Percentiles rank a stretch among this genome's conserved stretches.
These are phyloP conservation scores for Macaranga tanarius DNA, from an alignment of 441 rosid genomes.

Conservation along the genomic window DNA sequence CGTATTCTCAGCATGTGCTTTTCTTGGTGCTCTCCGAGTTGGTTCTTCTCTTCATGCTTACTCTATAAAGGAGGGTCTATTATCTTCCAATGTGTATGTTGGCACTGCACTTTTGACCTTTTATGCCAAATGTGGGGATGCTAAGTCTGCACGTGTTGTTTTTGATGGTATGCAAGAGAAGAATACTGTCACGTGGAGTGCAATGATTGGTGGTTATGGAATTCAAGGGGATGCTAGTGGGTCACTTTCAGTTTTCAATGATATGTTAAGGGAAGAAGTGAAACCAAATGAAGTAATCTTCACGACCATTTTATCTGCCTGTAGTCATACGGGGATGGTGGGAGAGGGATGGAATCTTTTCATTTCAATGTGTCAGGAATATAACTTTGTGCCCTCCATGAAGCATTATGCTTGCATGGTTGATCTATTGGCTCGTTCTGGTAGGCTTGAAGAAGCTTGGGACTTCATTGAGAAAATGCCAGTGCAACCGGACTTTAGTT, in stretches of 20 bases:
- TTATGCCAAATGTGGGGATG: constrained; percentile 69
- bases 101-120: constrained; percentile 86
- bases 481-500: constrained; percentile 45
- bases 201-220: constrained; percentile 66
- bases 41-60: constrained; percentile 76
- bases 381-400: constrained; percentile 46
- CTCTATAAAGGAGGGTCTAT: constrained; percentile 46
- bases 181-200: constrained; percentile 63
- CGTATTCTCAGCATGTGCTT: constrained; percentile 69
- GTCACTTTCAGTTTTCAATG: constrained; percentile 45
- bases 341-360: constrained; percentile 50
- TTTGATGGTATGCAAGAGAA: constrained; percentile 47
- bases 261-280: constrained; percentile 50
- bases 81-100: constrained; percentile 52
- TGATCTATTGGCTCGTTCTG: constrained; percentile 65
- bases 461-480: constrained; percentile 54
- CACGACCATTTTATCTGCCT: constrained; percentile 56
- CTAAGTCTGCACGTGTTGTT: constrained; percentile 43
- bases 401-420: constrained; percentile 74
- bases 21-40: constrained; percentile 46
- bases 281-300: constrained; percentile 57
- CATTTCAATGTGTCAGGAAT: constrained; percentile 42
- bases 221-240: constrained; percentile 57
- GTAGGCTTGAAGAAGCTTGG: constrained; percentile 57
- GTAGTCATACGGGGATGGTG: constrained; percentile 66